Evolutionary conservation across 345 rosid species (phyloP).

Genomic region (Microthlaspi erraticum): DNA sequence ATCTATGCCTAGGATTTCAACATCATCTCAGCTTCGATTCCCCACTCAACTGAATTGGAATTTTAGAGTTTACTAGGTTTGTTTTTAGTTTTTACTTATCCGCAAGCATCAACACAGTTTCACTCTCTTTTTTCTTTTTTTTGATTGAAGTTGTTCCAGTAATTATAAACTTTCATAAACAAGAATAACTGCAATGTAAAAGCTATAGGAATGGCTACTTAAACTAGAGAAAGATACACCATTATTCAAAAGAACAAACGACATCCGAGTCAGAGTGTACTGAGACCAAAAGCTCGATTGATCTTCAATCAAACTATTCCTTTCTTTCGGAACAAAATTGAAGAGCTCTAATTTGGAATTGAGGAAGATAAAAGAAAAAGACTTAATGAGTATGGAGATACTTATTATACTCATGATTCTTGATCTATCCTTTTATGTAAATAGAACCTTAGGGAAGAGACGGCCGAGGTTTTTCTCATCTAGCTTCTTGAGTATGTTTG

Average conservation of each 20-base stretch:
- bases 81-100: too few species aligned
- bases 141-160: too few species aligned
- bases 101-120: too few species aligned
- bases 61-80: not conserved
- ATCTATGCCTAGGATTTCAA: slow-evolving; percentile 7
- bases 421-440: not conserved
- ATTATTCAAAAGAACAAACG: not conserved
- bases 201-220: slow-evolving; percentile 25
- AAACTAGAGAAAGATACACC: slow-evolving; percentile 10
- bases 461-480: slow-evolving; percentile 52
- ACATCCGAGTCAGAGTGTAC: slow-evolving; percentile 3
- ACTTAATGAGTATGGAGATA: slow-evolving; percentile 6
- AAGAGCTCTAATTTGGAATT: slow-evolving; percentile 22
- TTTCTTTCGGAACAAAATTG: slow-evolving; percentile 13
- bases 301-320: slow-evolving; percentile 4
- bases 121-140: too few species aligned
- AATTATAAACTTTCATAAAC: too few species aligned
- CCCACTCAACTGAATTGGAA: not conserved
- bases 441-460: slow-evolving; percentile 33
- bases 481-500: slow-evolving; percentile 68
- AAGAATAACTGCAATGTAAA: not conserved
- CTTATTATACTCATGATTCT: slow-evolving; percentile 1
- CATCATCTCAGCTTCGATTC: slow-evolving; percentile 10
- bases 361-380: slow-evolving; percentile 7
- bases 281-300: slow-evolving; percentile 11